phyloP scores from a whole-genome alignment of 73 alveolate species.

The Halteria grandinella region DNA sequence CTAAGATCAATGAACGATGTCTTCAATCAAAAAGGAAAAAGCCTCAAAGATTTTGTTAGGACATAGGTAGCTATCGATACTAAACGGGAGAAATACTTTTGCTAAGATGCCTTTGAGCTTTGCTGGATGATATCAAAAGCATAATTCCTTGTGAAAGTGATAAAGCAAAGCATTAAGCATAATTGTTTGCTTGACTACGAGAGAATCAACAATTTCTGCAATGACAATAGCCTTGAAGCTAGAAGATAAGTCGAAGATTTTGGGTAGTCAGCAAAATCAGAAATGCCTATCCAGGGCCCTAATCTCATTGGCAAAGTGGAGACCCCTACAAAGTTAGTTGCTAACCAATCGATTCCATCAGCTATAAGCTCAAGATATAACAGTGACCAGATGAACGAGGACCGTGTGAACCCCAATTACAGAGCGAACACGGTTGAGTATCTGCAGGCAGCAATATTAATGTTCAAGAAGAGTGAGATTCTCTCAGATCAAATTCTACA shows the following conservation, averaged over 20 bases:
- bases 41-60: neutral
- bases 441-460: neutral
- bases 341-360: neutral
- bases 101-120: conserved; percentile 49
- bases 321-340: neutral
- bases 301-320: neutral
- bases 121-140: conserved; percentile 46
- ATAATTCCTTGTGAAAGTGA: neutral
- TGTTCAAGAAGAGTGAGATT: neutral
- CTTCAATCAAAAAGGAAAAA: neutral
- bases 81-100: neutral
- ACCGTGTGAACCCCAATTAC: neutral
- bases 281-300: neutral
- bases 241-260: conserved; percentile 5
- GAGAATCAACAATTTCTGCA: neutral
- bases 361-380: neutral
- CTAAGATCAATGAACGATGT: conserved; percentile 6
- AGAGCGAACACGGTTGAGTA: conserved; percentile 10
- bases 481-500: conserved; percentile 17
- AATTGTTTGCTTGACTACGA: conserved; percentile 19
- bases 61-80: conserved; percentile 6
- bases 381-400: conserved; percentile 11
- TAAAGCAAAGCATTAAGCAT: conserved; percentile 9
- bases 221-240: neutral
- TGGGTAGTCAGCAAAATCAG: neutral